Percentiles rank a stretch among this genome's conserved stretches.
Evolutionary conservation across 208 protist species (phyloP).

Genomic region (Acanthamoeba sp.): DNA sequence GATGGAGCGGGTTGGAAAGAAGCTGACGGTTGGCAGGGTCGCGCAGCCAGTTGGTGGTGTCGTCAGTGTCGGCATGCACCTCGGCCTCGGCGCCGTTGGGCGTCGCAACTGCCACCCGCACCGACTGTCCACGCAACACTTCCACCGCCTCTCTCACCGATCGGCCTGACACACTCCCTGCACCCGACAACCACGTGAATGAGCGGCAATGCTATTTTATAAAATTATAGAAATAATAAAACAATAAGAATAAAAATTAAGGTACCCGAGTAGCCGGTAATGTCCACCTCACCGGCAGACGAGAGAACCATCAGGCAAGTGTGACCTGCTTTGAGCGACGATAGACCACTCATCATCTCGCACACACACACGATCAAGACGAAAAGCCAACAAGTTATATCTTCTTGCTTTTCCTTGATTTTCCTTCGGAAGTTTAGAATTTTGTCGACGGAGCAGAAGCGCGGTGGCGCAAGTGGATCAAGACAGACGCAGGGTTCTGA

Average conservation of each 20-base stretch:
- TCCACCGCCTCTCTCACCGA: neutral
- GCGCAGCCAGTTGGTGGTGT: neutral
- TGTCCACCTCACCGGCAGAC: slow-evolving; percentile 3
- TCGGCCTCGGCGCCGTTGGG: slow-evolving; percentile 16
- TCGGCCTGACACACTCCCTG: neutral
- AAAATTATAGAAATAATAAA: too few relatives aligned
- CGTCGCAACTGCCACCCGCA: neutral
- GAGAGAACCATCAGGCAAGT: slow-evolving; percentile 18
- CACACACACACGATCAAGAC: too few relatives aligned
- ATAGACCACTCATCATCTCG: neutral
- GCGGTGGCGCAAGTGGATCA: neutral
- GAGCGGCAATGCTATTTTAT: too few relatives aligned
- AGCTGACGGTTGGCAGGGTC: slow-evolving; percentile 21
- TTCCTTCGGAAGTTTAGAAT: neutral
- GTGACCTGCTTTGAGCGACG: slow-evolving; percentile 1
- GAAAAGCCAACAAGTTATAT: neutral
- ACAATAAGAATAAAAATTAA: too few relatives aligned
- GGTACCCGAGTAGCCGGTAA: slow-evolving; percentile 8
- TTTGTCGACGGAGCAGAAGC: neutral
- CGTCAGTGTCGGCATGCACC: neutral
- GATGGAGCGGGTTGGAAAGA: slow-evolving; percentile 1
- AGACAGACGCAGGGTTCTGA: too few relatives aligned
- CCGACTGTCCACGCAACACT: neutral
- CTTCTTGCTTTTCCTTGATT: neutral
- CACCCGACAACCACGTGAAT: neutral